Evolutionary conservation across 352 stramenopile genomes (phyloP).

Genomic region (Globisporangium acanthophoron): DNA sequence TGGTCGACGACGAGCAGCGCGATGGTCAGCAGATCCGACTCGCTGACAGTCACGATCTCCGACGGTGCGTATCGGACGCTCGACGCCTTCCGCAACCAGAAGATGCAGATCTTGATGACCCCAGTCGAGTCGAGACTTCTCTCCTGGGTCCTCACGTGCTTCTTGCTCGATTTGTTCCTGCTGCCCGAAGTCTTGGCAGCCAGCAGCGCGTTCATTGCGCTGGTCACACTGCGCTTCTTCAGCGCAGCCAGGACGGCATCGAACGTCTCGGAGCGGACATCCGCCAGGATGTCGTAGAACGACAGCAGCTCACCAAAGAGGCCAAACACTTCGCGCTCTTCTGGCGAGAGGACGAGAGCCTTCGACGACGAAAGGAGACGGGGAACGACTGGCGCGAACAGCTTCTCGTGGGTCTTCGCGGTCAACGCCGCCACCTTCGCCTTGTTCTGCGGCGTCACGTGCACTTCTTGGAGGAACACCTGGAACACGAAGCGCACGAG

Average conservation of each 20-base stretch:
- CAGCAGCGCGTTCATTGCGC: constrained; percentile 39
- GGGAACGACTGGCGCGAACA: constrained; percentile 32
- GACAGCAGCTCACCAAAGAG: constrained; percentile 75
- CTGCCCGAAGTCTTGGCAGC: constrained; percentile 7
- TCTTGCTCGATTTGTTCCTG: constrained; percentile 7
- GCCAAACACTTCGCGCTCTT: constrained; percentile 60
- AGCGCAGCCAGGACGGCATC: constrained; percentile 42
- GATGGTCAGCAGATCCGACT: constrained; percentile 19
- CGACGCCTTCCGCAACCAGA: constrained; percentile 36
- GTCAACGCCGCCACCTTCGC: constrained; percentile 49
- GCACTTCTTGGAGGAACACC: constrained; percentile 74
- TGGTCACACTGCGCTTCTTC: constrained; percentile 22
- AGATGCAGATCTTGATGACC: constrained; percentile 75
- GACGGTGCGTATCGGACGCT: constrained; percentile 14
- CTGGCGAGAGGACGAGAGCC: constrained; percentile 20
- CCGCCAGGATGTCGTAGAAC: constrained; percentile 51
- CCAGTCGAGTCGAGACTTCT: constrained; percentile 27
- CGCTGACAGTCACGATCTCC: constrained; percentile 6
- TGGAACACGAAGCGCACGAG: constrained; percentile 72
- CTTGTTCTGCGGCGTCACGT: constrained; percentile 73
- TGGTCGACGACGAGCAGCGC: constrained; percentile 51
- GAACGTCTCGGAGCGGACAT: constrained; percentile 34
- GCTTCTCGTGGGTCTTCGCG: constrained; percentile 38
- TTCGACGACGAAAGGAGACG: constrained; percentile 15
- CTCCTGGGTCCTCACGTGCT: background rate